Conservation (phyloP, 305 asterid genomes). For the Solanum hybrid region DNA sequence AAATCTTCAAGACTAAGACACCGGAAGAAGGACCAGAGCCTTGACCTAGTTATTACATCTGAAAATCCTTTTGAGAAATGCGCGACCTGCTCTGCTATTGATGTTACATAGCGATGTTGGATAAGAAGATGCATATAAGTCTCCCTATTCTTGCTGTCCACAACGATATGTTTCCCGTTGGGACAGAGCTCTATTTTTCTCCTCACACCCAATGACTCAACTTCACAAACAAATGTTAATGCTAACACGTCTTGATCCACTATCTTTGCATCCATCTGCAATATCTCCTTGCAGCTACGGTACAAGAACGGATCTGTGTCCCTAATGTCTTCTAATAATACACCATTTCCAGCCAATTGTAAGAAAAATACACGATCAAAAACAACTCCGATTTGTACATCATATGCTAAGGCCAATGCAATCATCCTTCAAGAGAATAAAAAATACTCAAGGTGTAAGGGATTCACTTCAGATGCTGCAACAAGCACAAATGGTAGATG, state of each 20-base stretch:
- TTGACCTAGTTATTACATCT: slow-evolving; percentile 29
- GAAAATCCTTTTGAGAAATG: slow-evolving; percentile 63
- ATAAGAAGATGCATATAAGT: slow-evolving; percentile 61
- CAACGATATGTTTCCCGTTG: slow-evolving; percentile 42
- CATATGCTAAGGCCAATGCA: slow-evolving; percentile 80
- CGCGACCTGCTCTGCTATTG: slow-evolving; percentile 48
- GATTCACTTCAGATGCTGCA: slow-evolving; percentile 87
- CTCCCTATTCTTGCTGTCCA: slow-evolving; percentile 65
- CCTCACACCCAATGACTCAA: slow-evolving; percentile 70
- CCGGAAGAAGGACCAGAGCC: slow-evolving; percentile 43
- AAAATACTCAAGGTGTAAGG: slow-evolving; percentile 70
- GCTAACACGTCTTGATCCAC: slow-evolving; percentile 75
- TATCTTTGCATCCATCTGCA: slow-evolving; percentile 69
- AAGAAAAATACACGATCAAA: slow-evolving; percentile 58
- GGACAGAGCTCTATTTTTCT: slow-evolving; percentile 57
- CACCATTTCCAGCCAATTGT: slow-evolving; percentile 51
- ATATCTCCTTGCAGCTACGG: slow-evolving; percentile 74
- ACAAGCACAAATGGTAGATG: slow-evolving; percentile 23
- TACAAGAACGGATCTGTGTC: slow-evolving; percentile 77
- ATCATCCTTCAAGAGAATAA: slow-evolving; percentile 69
- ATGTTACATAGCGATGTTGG: slow-evolving; percentile 45
- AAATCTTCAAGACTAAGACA: slow-evolving; percentile 65
- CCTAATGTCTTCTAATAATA: slow-evolving; percentile 60
- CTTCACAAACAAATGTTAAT: slow-evolving; percentile 64
- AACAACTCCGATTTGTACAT: slow-evolving; percentile 72